phyloP scores from a whole-genome alignment of 2,329 filamentous ascomycete genomes.

The Thermomyces lanuginosus region DNA sequence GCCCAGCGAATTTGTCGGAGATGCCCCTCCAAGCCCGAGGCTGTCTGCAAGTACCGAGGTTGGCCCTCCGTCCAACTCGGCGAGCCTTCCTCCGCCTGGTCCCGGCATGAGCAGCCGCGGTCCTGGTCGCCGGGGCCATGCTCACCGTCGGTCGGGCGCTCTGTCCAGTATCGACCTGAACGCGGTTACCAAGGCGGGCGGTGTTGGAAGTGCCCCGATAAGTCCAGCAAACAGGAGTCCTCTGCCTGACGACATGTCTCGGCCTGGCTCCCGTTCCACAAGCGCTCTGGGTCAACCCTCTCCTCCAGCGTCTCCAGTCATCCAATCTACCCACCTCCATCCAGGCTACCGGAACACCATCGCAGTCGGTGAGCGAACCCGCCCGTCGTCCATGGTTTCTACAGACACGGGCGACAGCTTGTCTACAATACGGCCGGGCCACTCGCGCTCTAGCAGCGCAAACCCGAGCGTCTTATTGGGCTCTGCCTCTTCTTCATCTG shows the following conservation, averaged over 20 bases:
- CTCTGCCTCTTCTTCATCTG: constrained; percentile 2
- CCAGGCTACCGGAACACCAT: constrained; percentile 3
- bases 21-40: constrained; percentile 35
- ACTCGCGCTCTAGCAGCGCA: constrained; percentile 56
- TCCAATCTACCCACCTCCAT: constrained; percentile 8
- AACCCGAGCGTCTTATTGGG: constrained; percentile 5
- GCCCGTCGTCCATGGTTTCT: constrained; percentile 68
- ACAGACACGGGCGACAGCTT: constrained; percentile 67
- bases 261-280: constrained; percentile 20
- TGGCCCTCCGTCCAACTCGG: constrained; percentile 5
- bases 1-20: constrained; percentile 71
- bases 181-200: constrained; percentile 32
- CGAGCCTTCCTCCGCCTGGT: constrained; percentile 13
- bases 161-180: constrained; percentile 70
- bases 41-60: constrained; percentile 28
- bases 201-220: constrained; percentile 41
- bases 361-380: constrained; percentile 27
- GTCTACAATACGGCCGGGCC: constrained; percentile 49
- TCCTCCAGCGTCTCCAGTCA: constrained; percentile 18
- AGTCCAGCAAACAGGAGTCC: constrained; percentile 22
- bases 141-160: constrained; percentile 63
- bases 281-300: constrained; percentile 15
- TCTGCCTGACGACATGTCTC: constrained; percentile 16
- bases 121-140: constrained; percentile 50
- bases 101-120: constrained; percentile 28